Base-by-base conservation (phyloP, 306 rosid genomes). In the Inga oerstediana region DNA sequence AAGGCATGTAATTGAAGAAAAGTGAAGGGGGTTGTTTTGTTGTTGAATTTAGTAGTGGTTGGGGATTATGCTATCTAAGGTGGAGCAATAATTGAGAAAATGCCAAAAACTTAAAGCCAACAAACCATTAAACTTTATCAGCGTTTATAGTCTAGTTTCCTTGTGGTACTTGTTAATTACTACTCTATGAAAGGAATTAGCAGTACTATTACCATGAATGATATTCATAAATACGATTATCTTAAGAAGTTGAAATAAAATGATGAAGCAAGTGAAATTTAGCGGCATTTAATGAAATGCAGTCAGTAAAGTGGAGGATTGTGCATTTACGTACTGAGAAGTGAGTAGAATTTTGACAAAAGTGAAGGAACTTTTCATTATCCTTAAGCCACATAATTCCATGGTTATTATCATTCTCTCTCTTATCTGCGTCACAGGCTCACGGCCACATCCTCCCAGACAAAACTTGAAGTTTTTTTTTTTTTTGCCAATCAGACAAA, bases 11-110 rank as follows among this genome's bases (percentile, higher is more conserved):
- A 67, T 35, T 7, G 7, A 17, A 68, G 7, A 19, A 44, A 46
- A 67, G 66, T 5, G 37, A 84, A 81, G 10, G 39, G n/a, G 43
- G 39, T 14, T 16, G 43, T 2, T 16, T 14, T 16, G 43, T 2
- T 16, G 43, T 83, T 85, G 66, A 22, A 66, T 35, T 30, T 16
- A 77, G 82, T 61, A 71, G 77, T 74, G 88, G 83, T 71, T 79
- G 79, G 20, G 54, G 77, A n/a, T 34, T 44, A 24, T 43, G 10
- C 71, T 30, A n/a, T 20, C 10, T 4, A 12, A 32, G 45, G 45
- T 3, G 44, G 39, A 14, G 79, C 75, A 85, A 66, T 88, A 68
- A 81, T 74, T 67, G 59, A 71, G 86, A 79, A 72, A 74, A 76
- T 45, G 86, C 84, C 89, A 86, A 87, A 78, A 52, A 22, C 9